phyloP scores from a whole-genome alignment of 1,284 basidiomycete species.

The Phylloboletellus chloephorus region DNA sequence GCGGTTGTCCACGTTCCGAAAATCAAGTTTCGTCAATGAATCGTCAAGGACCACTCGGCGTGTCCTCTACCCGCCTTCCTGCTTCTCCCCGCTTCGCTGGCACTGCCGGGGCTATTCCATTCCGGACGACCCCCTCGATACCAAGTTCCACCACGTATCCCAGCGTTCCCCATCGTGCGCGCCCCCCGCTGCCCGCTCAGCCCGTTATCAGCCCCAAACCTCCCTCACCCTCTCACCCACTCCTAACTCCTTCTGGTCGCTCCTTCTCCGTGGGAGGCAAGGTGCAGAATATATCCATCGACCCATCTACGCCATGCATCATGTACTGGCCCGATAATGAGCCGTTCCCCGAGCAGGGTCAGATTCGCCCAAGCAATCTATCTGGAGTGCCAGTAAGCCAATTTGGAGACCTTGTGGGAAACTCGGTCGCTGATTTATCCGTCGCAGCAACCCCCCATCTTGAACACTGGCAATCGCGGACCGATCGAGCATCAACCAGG shows the following conservation, averaged over 20 bases:
- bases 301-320: slow-evolving; percentile 65
- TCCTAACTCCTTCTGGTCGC: slow-evolving; percentile 73
- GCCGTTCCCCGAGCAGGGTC: slow-evolving; percentile 66
- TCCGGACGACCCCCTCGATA: slow-evolving; percentile 20
- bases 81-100: slow-evolving; percentile 42
- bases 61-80: slow-evolving; percentile 32
- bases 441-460: slow-evolving; percentile 68
- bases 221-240: slow-evolving; percentile 45
- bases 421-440: slow-evolving; percentile 3
- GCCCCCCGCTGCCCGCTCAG: slow-evolving; percentile 16
- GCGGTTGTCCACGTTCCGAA: slow-evolving; percentile 54
- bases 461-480: slow-evolving; percentile 85
- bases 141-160: slow-evolving; percentile 23
- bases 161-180: slow-evolving; percentile 10
- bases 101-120: slow-evolving; percentile 9
- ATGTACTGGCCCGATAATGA: slow-evolving; percentile 88
- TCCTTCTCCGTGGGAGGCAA: slow-evolving; percentile 67
- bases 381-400: slow-evolving; percentile 49
- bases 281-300: slow-evolving; percentile 68
- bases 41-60: slow-evolving; percentile 22
- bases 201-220: slow-evolving; percentile 24
- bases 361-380: slow-evolving; percentile 59
- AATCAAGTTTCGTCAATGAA: slow-evolving; percentile 30
- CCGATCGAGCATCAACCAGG: slow-evolving; percentile 84
- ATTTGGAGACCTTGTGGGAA: background rate